Conservation (phyloP, 352 stramenopile species). For the Thalassiosira oceanica region DNA sequence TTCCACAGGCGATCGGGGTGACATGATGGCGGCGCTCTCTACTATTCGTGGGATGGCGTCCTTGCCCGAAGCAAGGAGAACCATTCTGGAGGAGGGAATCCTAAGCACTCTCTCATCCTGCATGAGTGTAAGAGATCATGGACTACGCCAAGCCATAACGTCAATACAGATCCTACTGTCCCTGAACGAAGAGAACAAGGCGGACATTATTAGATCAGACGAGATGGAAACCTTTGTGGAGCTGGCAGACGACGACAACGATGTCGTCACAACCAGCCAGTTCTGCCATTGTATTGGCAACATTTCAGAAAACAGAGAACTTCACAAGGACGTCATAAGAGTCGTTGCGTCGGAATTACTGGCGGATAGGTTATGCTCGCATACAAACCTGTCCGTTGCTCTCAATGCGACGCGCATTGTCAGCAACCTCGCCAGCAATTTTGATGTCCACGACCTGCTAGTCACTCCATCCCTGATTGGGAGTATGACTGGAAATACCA, state of each 20-base stretch:
- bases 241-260: slow-evolving; percentile 84
- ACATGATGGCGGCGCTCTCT: slow-evolving; percentile 89
- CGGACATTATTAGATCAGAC: slow-evolving; percentile 85
- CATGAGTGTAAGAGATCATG: slow-evolving; percentile 81
- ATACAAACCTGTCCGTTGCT: slow-evolving; percentile 27
- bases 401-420: slow-evolving; percentile 72
- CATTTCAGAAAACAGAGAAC: slow-evolving; percentile 89
- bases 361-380: slow-evolving; percentile 18
- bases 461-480: slow-evolving; percentile 80
- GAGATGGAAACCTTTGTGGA: slow-evolving; percentile 81
- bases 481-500: slow-evolving; percentile 82
- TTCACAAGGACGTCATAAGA: slow-evolving; percentile 84
- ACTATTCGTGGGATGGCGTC: slow-evolving; percentile 89
- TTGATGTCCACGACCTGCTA: slow-evolving; percentile 85
- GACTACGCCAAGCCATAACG: slow-evolving; percentile 86
- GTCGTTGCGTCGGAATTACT: slow-evolving; percentile 49
- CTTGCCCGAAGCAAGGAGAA: slow-evolving; percentile 83
- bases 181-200: slow-evolving; percentile 93
- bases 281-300: slow-evolving; percentile 87
- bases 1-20: slow-evolving; percentile 85
- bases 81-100: slow-evolving; percentile 88
- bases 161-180: slow-evolving; percentile 89
- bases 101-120: slow-evolving; percentile 85
- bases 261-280: slow-evolving; percentile 72
- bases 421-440: slow-evolving; percentile 83